phyloP scores from a whole-genome alignment of 2,329 filamentous ascomycete genomes.

The Alternaria sp. region DNA sequence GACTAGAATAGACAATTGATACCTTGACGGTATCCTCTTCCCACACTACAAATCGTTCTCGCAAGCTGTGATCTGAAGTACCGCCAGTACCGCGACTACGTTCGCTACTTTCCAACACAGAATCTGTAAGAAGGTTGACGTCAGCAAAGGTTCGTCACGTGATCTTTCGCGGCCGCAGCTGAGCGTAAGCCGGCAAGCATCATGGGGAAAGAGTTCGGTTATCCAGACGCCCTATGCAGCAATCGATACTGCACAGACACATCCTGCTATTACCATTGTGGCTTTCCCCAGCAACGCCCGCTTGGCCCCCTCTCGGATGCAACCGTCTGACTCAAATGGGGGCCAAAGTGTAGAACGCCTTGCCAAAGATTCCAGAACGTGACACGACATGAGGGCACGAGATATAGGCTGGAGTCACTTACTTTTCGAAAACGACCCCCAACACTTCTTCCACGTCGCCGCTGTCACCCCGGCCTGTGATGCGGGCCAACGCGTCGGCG shows the following conservation, averaged over 20 bases:
- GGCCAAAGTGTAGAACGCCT: conserved; percentile 9
- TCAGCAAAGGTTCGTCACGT: conserved; percentile 5
- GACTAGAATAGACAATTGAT: background rate
- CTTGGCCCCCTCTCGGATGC: conserved; percentile 5
- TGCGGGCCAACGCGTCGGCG: conserved; percentile 65
- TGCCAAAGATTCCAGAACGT: conserved; percentile 5
- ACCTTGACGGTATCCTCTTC: background rate
- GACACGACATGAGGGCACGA: background rate
- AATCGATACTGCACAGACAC: conserved; percentile 6
- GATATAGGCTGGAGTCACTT: conserved; percentile 48
- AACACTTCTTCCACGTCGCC: conserved; percentile 95
- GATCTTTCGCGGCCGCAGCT: background rate
- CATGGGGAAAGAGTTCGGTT: conserved; percentile 2
- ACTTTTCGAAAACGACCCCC: conserved; percentile 98
- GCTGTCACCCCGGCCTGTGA: conserved; percentile 83
- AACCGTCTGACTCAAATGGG: conserved; percentile 6
- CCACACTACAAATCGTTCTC: background rate
- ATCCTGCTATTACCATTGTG: conserved; percentile 28
- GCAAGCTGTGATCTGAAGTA: background rate
- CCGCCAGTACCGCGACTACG: background rate
- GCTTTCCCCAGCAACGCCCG: conserved; percentile 16
- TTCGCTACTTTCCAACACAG: conserved; percentile 31
- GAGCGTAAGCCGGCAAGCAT: conserved; percentile 10
- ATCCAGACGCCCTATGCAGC: conserved; percentile 3
- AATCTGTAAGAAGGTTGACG: conserved; percentile 21